Evolutionary conservation across 2,329 filamentous ascomycete species (phyloP).

Genomic region (Cladosporium oxysporum): DNA sequence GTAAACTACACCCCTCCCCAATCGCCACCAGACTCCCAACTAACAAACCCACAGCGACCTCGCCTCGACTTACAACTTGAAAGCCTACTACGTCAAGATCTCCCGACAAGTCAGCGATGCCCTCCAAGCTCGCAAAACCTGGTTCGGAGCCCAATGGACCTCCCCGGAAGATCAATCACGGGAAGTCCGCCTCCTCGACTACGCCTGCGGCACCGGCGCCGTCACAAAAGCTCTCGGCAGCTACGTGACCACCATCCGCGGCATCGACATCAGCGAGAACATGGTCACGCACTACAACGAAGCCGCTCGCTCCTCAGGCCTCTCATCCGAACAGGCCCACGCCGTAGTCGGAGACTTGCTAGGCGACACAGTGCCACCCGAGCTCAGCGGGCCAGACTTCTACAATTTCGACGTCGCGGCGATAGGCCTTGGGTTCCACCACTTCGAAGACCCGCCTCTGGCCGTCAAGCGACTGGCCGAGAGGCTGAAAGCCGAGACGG

Average conservation of each 20-base stretch:
- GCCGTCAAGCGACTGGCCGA: conserved; percentile 32
- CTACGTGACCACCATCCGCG: conserved; percentile 34
- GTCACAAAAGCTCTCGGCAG: conserved; percentile 36
- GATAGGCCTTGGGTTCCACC: conserved; percentile 49
- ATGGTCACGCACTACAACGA: conserved; percentile 38
- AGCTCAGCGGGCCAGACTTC: conserved; percentile 36
- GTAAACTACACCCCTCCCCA: conserved; percentile 22
- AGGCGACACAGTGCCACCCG: conserved; percentile 29
- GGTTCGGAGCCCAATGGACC: conserved; percentile 34
- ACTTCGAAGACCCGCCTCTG: conserved; percentile 40
- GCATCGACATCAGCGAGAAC: conserved; percentile 36
- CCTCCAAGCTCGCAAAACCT: conserved; percentile 30
- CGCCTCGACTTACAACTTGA: conserved; percentile 35
- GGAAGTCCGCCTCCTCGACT: conserved; percentile 36
- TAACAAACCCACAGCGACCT: conserved; percentile 30
- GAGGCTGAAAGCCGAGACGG: conserved; percentile 32
- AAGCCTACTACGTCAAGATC: conserved; percentile 37
- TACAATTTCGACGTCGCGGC: conserved; percentile 46
- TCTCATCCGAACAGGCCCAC: conserved; percentile 27
- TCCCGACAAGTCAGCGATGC: conserved; percentile 33
- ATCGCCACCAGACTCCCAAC: background rate
- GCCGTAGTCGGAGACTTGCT: conserved; percentile 42
- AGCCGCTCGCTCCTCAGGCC: conserved; percentile 26
- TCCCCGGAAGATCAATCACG: conserved; percentile 17
- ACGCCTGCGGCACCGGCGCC: conserved; percentile 39